Percentiles rank a stretch among this genome's conserved stretches.
Conservation (phyloP, 208 protist species). For the Naegleria fowleri region DNA sequence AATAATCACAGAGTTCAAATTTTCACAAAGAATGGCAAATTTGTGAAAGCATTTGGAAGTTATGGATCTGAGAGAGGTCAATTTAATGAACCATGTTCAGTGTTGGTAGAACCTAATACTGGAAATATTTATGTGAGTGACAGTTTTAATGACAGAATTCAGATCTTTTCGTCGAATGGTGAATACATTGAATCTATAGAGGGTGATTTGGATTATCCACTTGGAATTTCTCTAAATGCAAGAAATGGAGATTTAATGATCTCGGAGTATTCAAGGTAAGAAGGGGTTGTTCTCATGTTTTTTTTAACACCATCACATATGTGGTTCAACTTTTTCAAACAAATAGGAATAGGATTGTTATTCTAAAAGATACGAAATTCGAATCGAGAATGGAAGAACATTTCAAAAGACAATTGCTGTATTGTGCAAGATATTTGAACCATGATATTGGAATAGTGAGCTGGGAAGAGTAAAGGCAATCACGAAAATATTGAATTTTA, state of each 20-base stretch:
- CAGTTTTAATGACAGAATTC: not conserved
- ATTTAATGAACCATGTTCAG: not conserved
- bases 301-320: too few relatives aligned
- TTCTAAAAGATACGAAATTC: not conserved
- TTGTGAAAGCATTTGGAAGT: not conserved
- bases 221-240: not conserved
- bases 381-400: not conserved
- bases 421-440: too few relatives aligned
- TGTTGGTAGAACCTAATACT: not conserved
- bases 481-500: too few relatives aligned
- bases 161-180: not conserved
- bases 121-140: not conserved
- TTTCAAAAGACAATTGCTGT: not conserved
- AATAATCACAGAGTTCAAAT: not conserved
- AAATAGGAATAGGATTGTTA: not conserved
- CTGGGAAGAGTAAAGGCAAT: too few relatives aligned
- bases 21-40: not conserved
- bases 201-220: not conserved
- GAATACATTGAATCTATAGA: not conserved
- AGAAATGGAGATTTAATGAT: not conserved
- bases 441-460: too few relatives aligned
- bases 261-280: not conserved
- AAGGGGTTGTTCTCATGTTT: too few relatives aligned
- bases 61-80: not conserved
- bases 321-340: too few relatives aligned